Base-by-base conservation (phyloP, 352 stramenopile genomes). In the Globisporangium abappressorium region DNA sequence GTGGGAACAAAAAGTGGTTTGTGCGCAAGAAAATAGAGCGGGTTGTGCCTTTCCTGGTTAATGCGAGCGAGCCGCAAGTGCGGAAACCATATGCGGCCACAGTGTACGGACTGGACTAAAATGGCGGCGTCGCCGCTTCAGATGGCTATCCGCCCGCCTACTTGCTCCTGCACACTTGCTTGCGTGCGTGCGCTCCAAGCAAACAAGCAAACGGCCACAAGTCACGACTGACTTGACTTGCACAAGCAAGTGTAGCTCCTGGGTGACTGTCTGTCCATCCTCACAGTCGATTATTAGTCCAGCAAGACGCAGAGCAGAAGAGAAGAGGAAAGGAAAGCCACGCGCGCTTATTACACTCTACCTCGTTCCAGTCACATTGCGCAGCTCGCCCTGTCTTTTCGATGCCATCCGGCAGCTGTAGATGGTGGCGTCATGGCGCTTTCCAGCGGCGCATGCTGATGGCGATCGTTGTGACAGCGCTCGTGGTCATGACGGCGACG, bases 401-500 rank as follows among this genome's bases (percentile, higher is more conserved):
- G 12, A 66, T 66, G 61, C 61, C 54, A 18, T 12, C 43, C 30
- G 54, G 63, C 43, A 20, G 0, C 7, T 28, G 36, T 15, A 41
- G 55, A 22, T n/a, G 54, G 49, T 30, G 26, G 43, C 64, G 33
- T 54, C 26, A 54, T 58, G 64, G 38, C 46, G 54, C 11, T 4
- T 49, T 22, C 8, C 33, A 65, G 59, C 43, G 18, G 18, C 33
- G 57, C 30, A 24, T 51, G n/a, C 18, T 61, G 9, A 22, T 65
- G 15, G 12, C 57, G 41, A 11, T 61, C 2, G 12, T 61, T 9
- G 3, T 53, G 41, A 20, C n/a, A 15, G 30, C 34, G 22, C 18
- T 71, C 8, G 28, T 38, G 62, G 2, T 67, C 22, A 53, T 47
- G 34, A 5, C 41, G 18, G 30, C 49, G 30, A 60, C 26, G 51